Evolutionary conservation across 306 rosid genomes (phyloP), one percentile per base, ranked within the genome.

Genomic region (Hylodesmum podocarpum): DNA sequence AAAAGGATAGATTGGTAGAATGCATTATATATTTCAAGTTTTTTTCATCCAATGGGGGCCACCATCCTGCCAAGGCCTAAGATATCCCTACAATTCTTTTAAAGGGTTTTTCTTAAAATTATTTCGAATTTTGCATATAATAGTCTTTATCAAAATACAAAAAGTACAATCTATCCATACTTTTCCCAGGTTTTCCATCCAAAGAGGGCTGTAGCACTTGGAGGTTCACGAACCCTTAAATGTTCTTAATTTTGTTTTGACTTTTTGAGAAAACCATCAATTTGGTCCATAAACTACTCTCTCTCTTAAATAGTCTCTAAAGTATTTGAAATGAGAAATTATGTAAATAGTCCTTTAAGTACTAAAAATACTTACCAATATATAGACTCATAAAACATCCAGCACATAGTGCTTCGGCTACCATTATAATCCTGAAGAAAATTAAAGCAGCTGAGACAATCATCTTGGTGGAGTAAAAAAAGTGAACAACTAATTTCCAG

Each of bases 401-500:
- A 10, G 97, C 91, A 73, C 88, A 91, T 58, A 91, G 67, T 47
- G 94, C 97, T 90, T 96, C 98, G 40, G 86, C 81, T 33, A 91
- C 84, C 99, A 96, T 96, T 77, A 96, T 91, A 75, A 85, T 82
- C 96, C 99, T 92, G 98, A 81, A 84, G 47, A 88, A 58, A 70
- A 76, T 75, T 77, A n/a, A 53, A 43, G 63, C 28, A 64, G 67
- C 63, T 43, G 64, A 67, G 72, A 75, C 62, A 50, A 77, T 66
- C 34, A 68, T 55, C 58, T 66, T 39, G 50, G 53, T 40, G 16
- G 65, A 34, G 34, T 19, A n/a, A 67, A 47, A 47, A 31, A 59
- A 9, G 63, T 21, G 61, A 57, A 43, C 46, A 33, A 75, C 71
- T 46, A 36, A 51, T 40, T 67, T 31, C 53, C 66, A 47, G 70